A percentile compares a stretch with the other conserved stretches of the same genome.
phyloP scores from a whole-genome alignment of 1,284 basidiomycete genomes.

The Austroboletus novae-zelandiae region DNA sequence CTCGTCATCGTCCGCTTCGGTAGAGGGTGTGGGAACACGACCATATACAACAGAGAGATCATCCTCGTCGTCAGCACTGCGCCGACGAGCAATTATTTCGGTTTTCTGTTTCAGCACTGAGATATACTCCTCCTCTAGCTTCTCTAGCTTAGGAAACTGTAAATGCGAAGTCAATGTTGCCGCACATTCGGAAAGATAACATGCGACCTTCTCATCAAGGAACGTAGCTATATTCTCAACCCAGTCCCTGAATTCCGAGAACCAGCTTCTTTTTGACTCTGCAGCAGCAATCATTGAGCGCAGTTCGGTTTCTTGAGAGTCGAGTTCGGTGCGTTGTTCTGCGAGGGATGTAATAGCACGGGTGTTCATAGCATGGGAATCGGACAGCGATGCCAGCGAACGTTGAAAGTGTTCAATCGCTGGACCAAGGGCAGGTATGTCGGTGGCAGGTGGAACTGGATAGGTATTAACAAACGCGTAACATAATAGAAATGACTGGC shows the following conservation, averaged over 20 bases:
- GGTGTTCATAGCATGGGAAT: slow-evolving; percentile 70
- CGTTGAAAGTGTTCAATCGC: slow-evolving; percentile 58
- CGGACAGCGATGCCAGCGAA: slow-evolving; percentile 65
- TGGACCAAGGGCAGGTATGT: slow-evolving; percentile 56
- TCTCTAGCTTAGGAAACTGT: slow-evolving; percentile 84
- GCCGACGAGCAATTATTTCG: slow-evolving; percentile 65
- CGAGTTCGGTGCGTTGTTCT: slow-evolving; percentile 69
- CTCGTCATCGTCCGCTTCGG: slow-evolving; percentile 54
- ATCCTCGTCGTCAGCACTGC: slow-evolving; percentile 75
- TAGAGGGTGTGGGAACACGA: slow-evolving; percentile 37
- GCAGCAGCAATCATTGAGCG: slow-evolving; percentile 76
- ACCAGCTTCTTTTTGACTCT: slow-evolving; percentile 86
- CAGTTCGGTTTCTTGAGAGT: slow-evolving; percentile 76
- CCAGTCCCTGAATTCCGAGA: slow-evolving; percentile 81
- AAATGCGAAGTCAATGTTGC: slow-evolving; percentile 6
- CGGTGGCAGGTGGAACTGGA: slow-evolving; percentile 59
- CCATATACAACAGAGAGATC: slow-evolving; percentile 80
- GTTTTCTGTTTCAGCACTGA: slow-evolving; percentile 74
- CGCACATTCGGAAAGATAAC: neutral
- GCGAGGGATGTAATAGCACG: slow-evolving; percentile 59
- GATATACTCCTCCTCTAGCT: slow-evolving; percentile 79
- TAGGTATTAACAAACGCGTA: slow-evolving; percentile 13
- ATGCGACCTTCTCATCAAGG: slow-evolving; percentile 83
- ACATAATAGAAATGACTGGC: slow-evolving; percentile 21
- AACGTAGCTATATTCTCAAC: slow-evolving; percentile 86